phyloP scores from a whole-genome alignment of 2,329 filamentous ascomycete genomes.

The Monilinia aucupariae region DNA sequence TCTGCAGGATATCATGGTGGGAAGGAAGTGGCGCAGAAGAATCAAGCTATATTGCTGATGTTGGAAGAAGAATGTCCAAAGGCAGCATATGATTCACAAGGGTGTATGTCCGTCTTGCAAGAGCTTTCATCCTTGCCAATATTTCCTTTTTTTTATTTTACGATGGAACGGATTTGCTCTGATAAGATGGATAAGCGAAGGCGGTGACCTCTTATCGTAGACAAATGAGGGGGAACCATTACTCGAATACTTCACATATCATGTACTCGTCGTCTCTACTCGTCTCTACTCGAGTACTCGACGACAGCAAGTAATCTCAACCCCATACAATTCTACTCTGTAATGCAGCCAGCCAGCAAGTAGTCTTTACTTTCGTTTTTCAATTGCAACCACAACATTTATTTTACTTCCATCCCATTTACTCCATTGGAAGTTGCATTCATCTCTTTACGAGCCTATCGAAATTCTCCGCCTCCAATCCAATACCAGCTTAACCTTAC shows the following conservation, averaged over 20 bases:
- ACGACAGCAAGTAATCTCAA: too few species aligned
- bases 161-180: not conserved
- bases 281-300: too few species aligned
- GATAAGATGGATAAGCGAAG: constrained; percentile 8
- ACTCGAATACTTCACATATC: too few species aligned
- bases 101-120: not conserved
- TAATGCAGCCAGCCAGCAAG: too few species aligned
- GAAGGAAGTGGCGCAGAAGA: not conserved
- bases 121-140: constrained; percentile 8
- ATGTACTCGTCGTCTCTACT: too few species aligned
- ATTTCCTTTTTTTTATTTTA: not conserved
- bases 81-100: constrained; percentile 2
- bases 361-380: too few species aligned
- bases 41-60: not conserved
- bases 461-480: not conserved
- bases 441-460: not conserved
- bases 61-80: constrained; percentile 1
- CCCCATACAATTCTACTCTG: too few species aligned
- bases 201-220: not conserved
- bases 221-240: too few species aligned
- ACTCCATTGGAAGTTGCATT: not conserved
- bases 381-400: not conserved
- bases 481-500: not conserved
- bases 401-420: not conserved
- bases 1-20: constrained; percentile 8